These are phyloP conservation scores for Rhytidiadelphus loreus DNA, from an alignment of 225 moss, liverwort and hornwort genomes.

Conservation along the genomic window DNA sequence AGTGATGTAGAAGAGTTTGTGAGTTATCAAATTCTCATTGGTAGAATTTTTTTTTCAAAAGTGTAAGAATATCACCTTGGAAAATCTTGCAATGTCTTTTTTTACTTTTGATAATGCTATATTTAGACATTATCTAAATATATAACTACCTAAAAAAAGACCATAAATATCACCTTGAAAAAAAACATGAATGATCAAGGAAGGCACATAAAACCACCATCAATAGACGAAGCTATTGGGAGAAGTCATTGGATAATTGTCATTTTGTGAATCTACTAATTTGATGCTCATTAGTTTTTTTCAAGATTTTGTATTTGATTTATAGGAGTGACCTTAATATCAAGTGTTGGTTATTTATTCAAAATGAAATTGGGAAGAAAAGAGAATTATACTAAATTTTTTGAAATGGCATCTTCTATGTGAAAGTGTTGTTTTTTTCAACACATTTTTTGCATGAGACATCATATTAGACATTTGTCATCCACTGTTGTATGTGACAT, in stretches of 20 bases:
- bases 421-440: not conserved
- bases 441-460: not conserved
- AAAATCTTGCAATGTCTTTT: not conserved
- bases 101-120: too few species aligned
- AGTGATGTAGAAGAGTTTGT: not conserved
- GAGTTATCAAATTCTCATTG: not conserved
- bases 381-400: not conserved
- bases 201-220: not conserved
- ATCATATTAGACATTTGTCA: not conserved
- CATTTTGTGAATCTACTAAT: not conserved
- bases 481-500: accelerated
- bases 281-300: not conserved
- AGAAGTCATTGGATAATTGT: not conserved
- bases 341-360: not conserved
- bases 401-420: not conserved
- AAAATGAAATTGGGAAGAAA: not conserved
- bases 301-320: not conserved
- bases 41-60: not conserved
- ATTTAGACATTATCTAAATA: not conserved
- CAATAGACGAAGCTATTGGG: not conserved
- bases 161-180: not conserved
- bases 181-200: not conserved
- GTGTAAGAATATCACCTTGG: not conserved
- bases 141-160: not conserved
- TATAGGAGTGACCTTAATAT: accelerated